Evolutionary conservation across 2,329 filamentous ascomycete species (phyloP).

Genomic region (Escovopsis sp.): DNA sequence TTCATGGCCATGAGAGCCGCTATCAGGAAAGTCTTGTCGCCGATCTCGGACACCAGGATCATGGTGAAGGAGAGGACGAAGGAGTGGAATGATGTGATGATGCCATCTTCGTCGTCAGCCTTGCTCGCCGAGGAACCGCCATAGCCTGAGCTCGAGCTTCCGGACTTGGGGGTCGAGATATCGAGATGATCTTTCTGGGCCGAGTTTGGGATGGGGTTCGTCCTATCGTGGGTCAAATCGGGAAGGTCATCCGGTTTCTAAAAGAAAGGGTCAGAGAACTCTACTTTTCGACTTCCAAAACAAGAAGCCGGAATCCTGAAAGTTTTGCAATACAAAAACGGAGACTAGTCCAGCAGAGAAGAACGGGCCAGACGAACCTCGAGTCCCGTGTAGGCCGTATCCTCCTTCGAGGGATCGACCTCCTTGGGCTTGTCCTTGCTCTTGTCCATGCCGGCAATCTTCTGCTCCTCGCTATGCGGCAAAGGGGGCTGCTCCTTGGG

Average conservation of each 20-base stretch:
- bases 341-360: background rate
- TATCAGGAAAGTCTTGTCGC: constrained; percentile 96
- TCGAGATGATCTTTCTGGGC: constrained; percentile 50
- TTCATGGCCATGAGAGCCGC: constrained; percentile 99
- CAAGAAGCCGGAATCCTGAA: no score
- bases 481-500: constrained; percentile 76
- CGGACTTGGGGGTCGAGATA: constrained; percentile 15
- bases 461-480: constrained; percentile 66
- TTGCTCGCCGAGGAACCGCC: constrained; percentile 11
- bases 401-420: constrained; percentile 23
- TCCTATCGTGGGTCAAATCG: constrained; percentile 58
- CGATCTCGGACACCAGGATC: constrained; percentile 93
- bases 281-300: no score
- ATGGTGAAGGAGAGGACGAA: constrained; percentile 87
- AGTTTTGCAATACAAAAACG: no score
- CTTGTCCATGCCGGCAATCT: constrained; percentile 28
- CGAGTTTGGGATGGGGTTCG: constrained; percentile 52
- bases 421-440: constrained; percentile 21
- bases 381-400: constrained; percentile 21
- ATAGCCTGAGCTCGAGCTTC: background rate
- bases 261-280: no score
- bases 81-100: constrained; percentile 73
- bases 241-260: constrained; percentile 75
- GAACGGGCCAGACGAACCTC: constrained; percentile 13
- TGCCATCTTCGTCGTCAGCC: constrained; percentile 33